Conservation (phyloP, 2,329 filamentous ascomycete genomes). For the Diaporthe sp. region DNA sequence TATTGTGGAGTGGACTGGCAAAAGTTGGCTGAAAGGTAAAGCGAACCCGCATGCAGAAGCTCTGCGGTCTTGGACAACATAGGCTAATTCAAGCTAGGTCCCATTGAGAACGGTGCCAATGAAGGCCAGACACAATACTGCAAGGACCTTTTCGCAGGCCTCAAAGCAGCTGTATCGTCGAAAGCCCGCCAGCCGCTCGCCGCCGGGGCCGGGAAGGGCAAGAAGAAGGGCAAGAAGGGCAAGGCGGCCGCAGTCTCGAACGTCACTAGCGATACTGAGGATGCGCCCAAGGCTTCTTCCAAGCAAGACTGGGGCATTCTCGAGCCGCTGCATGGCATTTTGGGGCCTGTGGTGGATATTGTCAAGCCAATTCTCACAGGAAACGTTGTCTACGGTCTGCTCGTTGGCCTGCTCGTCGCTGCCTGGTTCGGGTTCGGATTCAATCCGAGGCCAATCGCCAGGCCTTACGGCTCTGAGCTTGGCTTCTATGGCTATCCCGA, state of each 20-base stretch:
- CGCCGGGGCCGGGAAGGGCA: slow-evolving; percentile 66
- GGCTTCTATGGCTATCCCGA: slow-evolving; percentile 68
- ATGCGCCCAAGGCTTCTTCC: slow-evolving; percentile 57
- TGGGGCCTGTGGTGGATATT: slow-evolving; percentile 80
- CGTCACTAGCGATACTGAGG: slow-evolving; percentile 56
- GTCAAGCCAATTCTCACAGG: slow-evolving; percentile 79
- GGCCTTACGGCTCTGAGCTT: slow-evolving; percentile 56
- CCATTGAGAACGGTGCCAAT: slow-evolving; percentile 95
- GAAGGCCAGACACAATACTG: slow-evolving; percentile 90
- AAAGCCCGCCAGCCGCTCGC: slow-evolving; percentile 67
- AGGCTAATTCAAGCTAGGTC: slow-evolving; percentile 67
- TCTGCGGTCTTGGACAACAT: slow-evolving; percentile 22
- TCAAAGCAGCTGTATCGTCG: slow-evolving; percentile 80
- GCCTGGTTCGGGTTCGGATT: slow-evolving; percentile 79
- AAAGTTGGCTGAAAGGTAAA: slow-evolving; percentile 96
- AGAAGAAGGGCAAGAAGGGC: slow-evolving; percentile 73
- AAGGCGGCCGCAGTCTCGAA: slow-evolving; percentile 61
- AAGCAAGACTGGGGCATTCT: slow-evolving; percentile 79
- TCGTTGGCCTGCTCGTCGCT: slow-evolving; percentile 80
- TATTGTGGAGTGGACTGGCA: slow-evolving; percentile 94
- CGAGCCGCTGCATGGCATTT: slow-evolving; percentile 80
- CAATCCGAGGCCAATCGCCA: slow-evolving; percentile 54
- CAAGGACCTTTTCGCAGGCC: slow-evolving; percentile 80
- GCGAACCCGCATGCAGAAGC: slow-evolving; percentile 44
- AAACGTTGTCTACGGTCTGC: slow-evolving; percentile 82